phyloP scores from a whole-genome alignment of 129 eudicot species.

The Heracleum sosnowskyi region DNA sequence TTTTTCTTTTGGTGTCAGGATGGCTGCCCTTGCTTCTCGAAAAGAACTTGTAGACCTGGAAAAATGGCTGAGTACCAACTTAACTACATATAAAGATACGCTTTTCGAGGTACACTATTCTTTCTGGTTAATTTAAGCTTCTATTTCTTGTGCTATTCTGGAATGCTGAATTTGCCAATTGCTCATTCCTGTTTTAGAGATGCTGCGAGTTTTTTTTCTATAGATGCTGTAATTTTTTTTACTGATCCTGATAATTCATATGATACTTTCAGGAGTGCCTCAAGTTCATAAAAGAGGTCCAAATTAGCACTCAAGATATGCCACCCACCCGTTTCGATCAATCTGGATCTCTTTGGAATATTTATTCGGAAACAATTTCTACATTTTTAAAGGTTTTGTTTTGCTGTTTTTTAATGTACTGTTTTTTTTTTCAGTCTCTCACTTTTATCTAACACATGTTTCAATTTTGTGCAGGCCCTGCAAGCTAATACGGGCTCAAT shows the following conservation, averaged over 20 bases:
- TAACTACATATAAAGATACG: slow-evolving; percentile 45
- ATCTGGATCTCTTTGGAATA: slow-evolving; percentile 48
- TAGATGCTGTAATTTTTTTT: background rate
- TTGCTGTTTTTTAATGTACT: background rate
- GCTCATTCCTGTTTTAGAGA: background rate
- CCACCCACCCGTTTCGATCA: slow-evolving; percentile 51
- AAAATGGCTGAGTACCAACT: slow-evolving; percentile 58
- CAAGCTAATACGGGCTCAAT: slow-evolving; percentile 52
- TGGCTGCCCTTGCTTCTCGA: slow-evolving; percentile 76
- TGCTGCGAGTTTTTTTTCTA: background rate
- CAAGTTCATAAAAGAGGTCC: slow-evolving; percentile 63
- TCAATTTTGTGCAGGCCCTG: slow-evolving; percentile 42
- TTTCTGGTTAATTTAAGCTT: background rate
- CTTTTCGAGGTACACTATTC: slow-evolving; percentile 56
- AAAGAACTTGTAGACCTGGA: slow-evolving; percentile 78
- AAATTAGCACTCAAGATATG: slow-evolving; percentile 41
- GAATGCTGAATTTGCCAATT: background rate
- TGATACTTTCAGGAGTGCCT: slow-evolving; percentile 57
- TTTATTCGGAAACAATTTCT: slow-evolving; percentile 49
- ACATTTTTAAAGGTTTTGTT: slow-evolving; percentile 63
- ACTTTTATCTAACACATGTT: background rate
- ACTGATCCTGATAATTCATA: slow-evolving; percentile 1
- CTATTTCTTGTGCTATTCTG: background rate
- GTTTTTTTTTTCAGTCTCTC: background rate
- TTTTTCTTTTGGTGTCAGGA: slow-evolving; percentile 46